These are phyloP conservation scores for Eimeria praecox DNA, from an alignment of 169 alveolate genomes.

Conservation along the genomic window DNA sequence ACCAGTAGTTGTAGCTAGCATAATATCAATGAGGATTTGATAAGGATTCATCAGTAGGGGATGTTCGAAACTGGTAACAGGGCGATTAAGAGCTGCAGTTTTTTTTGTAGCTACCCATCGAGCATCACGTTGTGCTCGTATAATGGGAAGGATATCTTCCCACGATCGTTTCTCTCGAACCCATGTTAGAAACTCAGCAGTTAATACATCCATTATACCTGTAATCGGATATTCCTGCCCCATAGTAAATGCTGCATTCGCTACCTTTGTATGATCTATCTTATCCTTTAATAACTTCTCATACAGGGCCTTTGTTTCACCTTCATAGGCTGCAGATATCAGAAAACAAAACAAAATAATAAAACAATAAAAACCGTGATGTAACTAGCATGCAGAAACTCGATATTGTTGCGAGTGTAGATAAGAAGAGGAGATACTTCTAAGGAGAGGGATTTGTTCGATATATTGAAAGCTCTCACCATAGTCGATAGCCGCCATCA, in stretches of 20 bases:
- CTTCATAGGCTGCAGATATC: slow-evolving; percentile 30
- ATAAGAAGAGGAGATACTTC: too few relatives aligned
- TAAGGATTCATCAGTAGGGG: slow-evolving; percentile 55
- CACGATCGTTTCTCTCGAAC: slow-evolving; percentile 8
- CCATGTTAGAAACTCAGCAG: not conserved
- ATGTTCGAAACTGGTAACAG: slow-evolving; percentile 26
- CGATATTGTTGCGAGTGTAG: not conserved
- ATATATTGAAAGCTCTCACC: not conserved
- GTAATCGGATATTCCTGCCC: slow-evolving; percentile 33
- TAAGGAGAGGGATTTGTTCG: not conserved
- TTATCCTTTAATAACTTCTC: slow-evolving; percentile 27
- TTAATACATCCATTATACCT: not conserved
- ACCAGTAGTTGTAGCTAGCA: not conserved
- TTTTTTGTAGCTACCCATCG: not conserved
- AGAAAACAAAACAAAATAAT: too few relatives aligned
- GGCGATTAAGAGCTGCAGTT: not conserved
- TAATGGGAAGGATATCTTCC: not conserved
- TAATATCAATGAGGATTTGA: slow-evolving; percentile 11
- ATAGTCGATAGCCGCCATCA: slow-evolving; percentile 26
- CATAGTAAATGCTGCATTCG: not conserved
- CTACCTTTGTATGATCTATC: not conserved
- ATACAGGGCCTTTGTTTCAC: slow-evolving; percentile 26
- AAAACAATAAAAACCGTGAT: not conserved
- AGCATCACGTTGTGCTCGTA: not conserved
- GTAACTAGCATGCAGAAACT: not conserved